A percentile compares a stretch with the other conserved stretches of the same genome.
Evolutionary conservation across 179 eudicot genomes (phyloP).

Genomic region (Camellia oleifera): DNA sequence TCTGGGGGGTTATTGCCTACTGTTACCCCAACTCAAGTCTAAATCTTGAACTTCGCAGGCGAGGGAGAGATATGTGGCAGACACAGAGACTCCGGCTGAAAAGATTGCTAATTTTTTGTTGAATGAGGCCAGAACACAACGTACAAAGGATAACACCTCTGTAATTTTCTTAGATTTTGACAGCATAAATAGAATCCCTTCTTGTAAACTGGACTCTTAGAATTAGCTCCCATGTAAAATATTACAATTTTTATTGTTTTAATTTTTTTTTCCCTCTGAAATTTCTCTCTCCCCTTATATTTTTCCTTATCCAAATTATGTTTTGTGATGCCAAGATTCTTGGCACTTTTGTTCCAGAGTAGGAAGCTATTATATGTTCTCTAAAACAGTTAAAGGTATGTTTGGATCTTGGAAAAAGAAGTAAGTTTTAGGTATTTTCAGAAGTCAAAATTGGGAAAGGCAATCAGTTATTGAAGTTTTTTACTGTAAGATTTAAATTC

Average conservation of each 20-base stretch:
- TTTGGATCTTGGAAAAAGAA: too few species aligned
- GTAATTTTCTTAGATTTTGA: conserved; percentile 83
- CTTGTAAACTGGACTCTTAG: conserved; percentile 34
- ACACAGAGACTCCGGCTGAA: conserved; percentile 52
- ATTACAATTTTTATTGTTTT: background rate
- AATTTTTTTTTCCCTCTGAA: background rate
- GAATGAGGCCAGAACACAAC: conserved; percentile 76
- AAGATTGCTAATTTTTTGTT: conserved; percentile 67
- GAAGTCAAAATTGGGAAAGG: too few species aligned
- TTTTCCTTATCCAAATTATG: background rate
- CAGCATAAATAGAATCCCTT: conserved; percentile 34
- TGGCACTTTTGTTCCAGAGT: too few species aligned
- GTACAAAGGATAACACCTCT: conserved; percentile 95
- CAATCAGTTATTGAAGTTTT: too few species aligned
- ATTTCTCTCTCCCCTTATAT: background rate
- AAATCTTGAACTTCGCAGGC: conserved; percentile 35
- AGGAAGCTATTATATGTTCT: too few species aligned
- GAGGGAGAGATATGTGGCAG: conserved; percentile 49
- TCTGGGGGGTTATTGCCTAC: background rate
- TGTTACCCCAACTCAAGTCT: background rate
- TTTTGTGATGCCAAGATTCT: background rate
- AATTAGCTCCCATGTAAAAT: conserved; percentile 11
- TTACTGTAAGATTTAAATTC: too few species aligned
- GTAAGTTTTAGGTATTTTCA: too few species aligned
- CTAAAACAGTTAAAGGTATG: too few species aligned